Percentiles rank a stretch among this genome's conserved stretches.
These are phyloP conservation scores for Lachnellula willkommii DNA, from an alignment of 2,329 filamentous ascomycete species.

Conservation along the genomic window DNA sequence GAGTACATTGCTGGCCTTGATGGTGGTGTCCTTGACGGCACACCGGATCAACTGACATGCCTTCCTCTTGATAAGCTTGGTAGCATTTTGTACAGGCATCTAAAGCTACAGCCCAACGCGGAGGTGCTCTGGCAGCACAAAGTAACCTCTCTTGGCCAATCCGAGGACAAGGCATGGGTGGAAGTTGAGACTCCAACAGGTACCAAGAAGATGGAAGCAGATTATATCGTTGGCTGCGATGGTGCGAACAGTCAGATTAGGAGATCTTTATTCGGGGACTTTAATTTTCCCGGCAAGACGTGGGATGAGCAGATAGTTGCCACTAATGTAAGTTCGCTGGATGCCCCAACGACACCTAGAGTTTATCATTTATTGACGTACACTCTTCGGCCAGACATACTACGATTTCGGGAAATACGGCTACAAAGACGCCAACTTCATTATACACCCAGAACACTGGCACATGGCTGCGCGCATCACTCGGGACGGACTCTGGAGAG, in stretches of 20 bases:
- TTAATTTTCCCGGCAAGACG: slow-evolving; percentile 53
- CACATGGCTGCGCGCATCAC: slow-evolving; percentile 58
- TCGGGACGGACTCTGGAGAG: slow-evolving; percentile 54
- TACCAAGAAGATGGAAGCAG: slow-evolving; percentile 36
- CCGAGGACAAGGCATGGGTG: slow-evolving; percentile 43
- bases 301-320: slow-evolving; percentile 57
- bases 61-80: slow-evolving; percentile 41
- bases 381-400: slow-evolving; percentile 43
- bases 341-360: no score
- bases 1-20: slow-evolving; percentile 12
- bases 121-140: slow-evolving; percentile 42
- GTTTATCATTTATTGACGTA: no score
- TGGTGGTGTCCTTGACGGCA: slow-evolving; percentile 23
- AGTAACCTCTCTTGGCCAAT: slow-evolving; percentile 44
- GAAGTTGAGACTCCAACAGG: slow-evolving; percentile 29
- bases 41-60: slow-evolving; percentile 37
- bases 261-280: slow-evolving; percentile 44
- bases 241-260: slow-evolving; percentile 47
- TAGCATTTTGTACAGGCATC: slow-evolving; percentile 36
- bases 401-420: slow-evolving; percentile 54
- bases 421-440: slow-evolving; percentile 54
- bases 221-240: slow-evolving; percentile 54
- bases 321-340: slow-evolving; percentile 44
- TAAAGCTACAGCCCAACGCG: slow-evolving; percentile 31
- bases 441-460: slow-evolving; percentile 56